phyloP scores from a whole-genome alignment of 2,329 filamentous ascomycete species.

The Aspergillus intermedius region DNA sequence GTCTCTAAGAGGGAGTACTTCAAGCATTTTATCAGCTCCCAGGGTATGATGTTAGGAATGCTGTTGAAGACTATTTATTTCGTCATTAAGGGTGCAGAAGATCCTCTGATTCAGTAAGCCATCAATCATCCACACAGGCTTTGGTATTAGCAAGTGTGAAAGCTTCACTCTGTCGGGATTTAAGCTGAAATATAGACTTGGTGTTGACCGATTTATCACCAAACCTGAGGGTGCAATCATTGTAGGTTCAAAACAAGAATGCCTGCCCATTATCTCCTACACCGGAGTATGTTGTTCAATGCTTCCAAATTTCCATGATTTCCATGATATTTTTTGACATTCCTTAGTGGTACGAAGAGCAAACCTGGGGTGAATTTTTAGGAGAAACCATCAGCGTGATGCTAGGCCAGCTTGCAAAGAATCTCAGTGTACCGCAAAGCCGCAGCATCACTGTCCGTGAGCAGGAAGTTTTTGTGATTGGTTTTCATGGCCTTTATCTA shows the following conservation, averaged over 20 bases:
- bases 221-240: constrained; percentile 1
- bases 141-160: not conserved
- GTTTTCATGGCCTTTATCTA: constrained; percentile 1
- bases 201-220: not conserved
- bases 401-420: constrained; percentile 8
- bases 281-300: constrained; percentile 1
- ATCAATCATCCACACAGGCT: not conserved
- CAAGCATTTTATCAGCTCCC: not conserved
- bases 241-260: not conserved
- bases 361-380: constrained; percentile 7
- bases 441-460: not conserved
- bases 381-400: constrained; percentile 8
- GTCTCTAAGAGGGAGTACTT: not conserved
- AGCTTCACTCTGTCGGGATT: not conserved
- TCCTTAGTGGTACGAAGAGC: constrained; percentile 7
- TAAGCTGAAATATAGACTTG: constrained; percentile 1
- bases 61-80: constrained; percentile 1
- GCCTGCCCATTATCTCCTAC: constrained; percentile 4
- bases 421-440: not conserved
- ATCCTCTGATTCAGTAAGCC: constrained; percentile 1
- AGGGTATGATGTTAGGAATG: not conserved
- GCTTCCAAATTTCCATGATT: not conserved
- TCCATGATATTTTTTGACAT: not conserved
- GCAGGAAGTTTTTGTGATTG: constrained; percentile 4
- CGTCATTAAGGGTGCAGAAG: not conserved